phyloP scores from a whole-genome alignment of 1,139 yeast genomes.

The Diutina mesorugosa region DNA sequence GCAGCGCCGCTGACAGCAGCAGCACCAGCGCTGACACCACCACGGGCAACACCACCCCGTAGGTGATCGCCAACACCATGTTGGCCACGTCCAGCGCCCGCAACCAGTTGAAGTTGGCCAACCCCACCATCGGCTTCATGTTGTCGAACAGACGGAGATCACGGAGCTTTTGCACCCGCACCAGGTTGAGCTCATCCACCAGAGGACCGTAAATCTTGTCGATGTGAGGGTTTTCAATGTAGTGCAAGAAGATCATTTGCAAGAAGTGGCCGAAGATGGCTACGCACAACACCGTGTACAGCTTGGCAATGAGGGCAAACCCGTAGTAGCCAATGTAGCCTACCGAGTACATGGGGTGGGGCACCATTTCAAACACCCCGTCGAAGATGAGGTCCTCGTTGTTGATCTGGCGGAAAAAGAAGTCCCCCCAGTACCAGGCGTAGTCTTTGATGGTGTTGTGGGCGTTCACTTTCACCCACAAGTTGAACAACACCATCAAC shows the following conservation, averaged over 20 bases:
- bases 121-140: conserved; percentile 45
- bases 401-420: conserved; percentile 67
- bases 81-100: conserved; percentile 57
- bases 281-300: conserved; percentile 58
- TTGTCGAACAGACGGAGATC: conserved; percentile 31
- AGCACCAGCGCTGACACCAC: conserved; percentile 16
- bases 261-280: conserved; percentile 69
- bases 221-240: conserved; percentile 80
- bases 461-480: conserved; percentile 84
- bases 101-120: conserved; percentile 52
- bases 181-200: conserved; percentile 22
- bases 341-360: conserved; percentile 89
- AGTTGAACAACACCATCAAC: conserved; percentile 50
- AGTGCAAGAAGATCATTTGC: conserved; percentile 67
- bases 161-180: conserved; percentile 24
- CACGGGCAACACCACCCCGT: conserved; percentile 31
- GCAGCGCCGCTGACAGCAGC: conserved; percentile 4
- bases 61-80: conserved; percentile 31
- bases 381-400: conserved; percentile 73
- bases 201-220: conserved; percentile 61
- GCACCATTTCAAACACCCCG: conserved; percentile 85
- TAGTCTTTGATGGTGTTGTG: conserved; percentile 83
- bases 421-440: conserved; percentile 97
- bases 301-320: conserved; percentile 64
- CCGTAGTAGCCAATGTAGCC: conserved; percentile 88